Evolutionary conservation across 176 grass and related monocot species (phyloP), one percentile per base, ranked within the genome.

Genomic region (Triticum timopheevii): DNA sequence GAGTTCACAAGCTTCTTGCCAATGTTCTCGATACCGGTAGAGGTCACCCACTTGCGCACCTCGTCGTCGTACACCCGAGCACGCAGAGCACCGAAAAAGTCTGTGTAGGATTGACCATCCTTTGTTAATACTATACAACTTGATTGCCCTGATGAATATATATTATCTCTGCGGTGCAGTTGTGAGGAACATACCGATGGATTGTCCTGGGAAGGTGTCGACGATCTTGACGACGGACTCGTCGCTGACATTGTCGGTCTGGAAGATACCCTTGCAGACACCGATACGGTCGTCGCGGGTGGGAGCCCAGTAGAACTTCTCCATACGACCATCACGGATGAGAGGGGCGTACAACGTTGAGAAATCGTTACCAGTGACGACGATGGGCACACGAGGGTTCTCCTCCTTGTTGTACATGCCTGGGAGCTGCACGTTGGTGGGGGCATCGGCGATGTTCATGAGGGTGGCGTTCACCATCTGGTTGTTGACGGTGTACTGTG

Each of bases 391-490:
- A 0, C 96, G 96, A 2, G 96, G 79, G 88, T 98, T 98, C 12
- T 97, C 94, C 87, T 97, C 86, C 85, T 97, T 97, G 90, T 98
- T 98, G 96, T 98, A 98, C 96, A 95, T 92, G 0, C 96, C 96
- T 0, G 96, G 96, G 45, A 98, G 91, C 88, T 98, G 96, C 81
- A 98, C 96, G 73, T 98, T 98, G 80, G 96, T 98, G 10, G 96
- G 96, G 82, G 93, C 95, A 69, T 98, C 96, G 10, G 96, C 96
- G 63, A 98, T 95, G 96, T 98, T 98, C 96, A 98, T 98, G 7
- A 98, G 93, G 2, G 96, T 98, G n/a, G 96, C 96, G 78, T 98
- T 98, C 86, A 95, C 96, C 96, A 98, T 98, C 96, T 98, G 96
- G 88, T 98, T 98, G 93, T 98, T 98, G 23, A 98, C 96, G 0